Evolutionary conservation across 1,284 basidiomycete genomes (phyloP), one percentile per base, ranked within the genome.

Genomic region (Thecaphora thlaspeos): DNA sequence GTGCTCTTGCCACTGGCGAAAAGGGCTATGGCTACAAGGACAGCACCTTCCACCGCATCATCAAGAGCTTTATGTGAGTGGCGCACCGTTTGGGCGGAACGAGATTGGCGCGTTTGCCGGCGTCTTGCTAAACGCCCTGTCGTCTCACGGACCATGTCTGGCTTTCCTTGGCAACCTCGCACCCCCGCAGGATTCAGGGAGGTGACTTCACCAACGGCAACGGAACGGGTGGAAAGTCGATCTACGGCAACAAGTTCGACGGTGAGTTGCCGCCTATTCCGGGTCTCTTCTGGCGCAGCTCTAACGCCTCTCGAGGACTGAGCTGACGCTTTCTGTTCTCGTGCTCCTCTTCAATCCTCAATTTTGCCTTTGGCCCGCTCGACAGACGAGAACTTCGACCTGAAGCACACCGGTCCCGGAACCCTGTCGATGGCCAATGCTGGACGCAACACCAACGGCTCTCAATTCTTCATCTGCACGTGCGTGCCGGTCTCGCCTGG

Each of bases 11-110:
- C 30, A 68, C 66, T 36, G 70, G 72, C 30, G 83, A 86, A 71
- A 86, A 84, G 68, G 90, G 88, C 79, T 85, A 82, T 61, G 85
- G 86, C 17, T 88, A 87, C 82, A 82, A 86, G 80, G 86, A 85
- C 50, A 85, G 84, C 48, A 81, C 81, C 57, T 87, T 87, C 83
- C 86, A 66, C 67, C 66, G 72, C 15, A 72, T 77, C 68, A 87
- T 87, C 80, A 84, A 84, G 80, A 80, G 84, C 78, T 87, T 87
- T 79, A 87, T 87, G 50, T n/a, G 26, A 47, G 30, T 30, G 8
- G 5, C 36, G 5, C 26, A n/a, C n/a, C n/a, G n/a, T n/a, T n/a
- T n/a, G n/a, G n/a, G n/a, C n/a, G n/a, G n/a, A n/a, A n/a, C n/a
- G n/a, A n/a, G n/a, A n/a, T n/a, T n/a, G n/a, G n/a, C n/a, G n/a